A percentile compares a stretch with the other conserved stretches of the same genome.
Conservation (phyloP, 192 early-diverging fungal genomes). For the Linnemannia hyalina region DNA sequence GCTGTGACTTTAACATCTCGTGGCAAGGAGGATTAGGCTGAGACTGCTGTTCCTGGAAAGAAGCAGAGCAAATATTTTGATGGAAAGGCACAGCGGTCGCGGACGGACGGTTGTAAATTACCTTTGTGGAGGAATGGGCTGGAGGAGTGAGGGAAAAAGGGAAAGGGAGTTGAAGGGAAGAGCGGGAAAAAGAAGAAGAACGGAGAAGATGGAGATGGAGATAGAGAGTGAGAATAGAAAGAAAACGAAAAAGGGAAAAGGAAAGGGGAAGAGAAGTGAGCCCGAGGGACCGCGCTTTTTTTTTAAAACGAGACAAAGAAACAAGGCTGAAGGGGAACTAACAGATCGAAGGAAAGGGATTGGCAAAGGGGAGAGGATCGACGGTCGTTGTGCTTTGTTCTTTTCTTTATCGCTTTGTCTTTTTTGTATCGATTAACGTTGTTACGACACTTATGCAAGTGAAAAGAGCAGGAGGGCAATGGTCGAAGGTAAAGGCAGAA, state of each 20-base stretch:
- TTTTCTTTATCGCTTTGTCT: background rate
- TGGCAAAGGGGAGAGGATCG: background rate
- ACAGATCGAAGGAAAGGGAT: background rate
- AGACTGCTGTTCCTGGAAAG: background rate
- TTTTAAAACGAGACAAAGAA: background rate
- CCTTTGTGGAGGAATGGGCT: constrained; percentile 13
- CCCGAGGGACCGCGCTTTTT: constrained; percentile 1
- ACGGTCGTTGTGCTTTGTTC: background rate
- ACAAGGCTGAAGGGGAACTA: background rate
- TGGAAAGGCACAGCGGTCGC: background rate
- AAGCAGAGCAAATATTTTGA: background rate
- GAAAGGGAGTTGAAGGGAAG: background rate
- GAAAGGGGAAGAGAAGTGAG: background rate
- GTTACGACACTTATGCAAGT: background rate
- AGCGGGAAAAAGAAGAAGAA: background rate
- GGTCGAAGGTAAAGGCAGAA: background rate
- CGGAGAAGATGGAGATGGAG: background rate
- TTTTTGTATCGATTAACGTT: background rate
- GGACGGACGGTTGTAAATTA: background rate
- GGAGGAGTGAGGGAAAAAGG: background rate
- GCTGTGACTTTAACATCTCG: background rate
- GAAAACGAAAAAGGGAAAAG: background rate
- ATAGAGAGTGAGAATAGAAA: background rate
- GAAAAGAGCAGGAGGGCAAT: background rate
- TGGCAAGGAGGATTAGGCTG: background rate